Base-by-base conservation (phyloP, 306 rosid genomes). In the Coriaria nepalensis region DNA sequence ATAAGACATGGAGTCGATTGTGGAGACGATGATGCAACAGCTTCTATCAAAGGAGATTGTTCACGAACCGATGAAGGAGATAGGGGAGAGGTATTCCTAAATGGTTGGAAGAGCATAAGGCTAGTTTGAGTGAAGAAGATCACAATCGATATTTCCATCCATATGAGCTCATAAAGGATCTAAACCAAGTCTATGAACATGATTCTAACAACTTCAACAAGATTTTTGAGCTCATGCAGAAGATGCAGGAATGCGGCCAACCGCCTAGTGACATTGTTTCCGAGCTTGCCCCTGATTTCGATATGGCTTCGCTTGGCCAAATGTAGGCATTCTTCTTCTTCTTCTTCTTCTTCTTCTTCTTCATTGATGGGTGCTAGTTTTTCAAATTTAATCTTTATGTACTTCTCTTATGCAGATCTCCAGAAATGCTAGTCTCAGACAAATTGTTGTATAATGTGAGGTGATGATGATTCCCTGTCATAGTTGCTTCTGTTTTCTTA, bases 171-270 rank as follows among this genome's bases (percentile, higher is more conserved):
- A 85, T 90, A 52, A 66, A 45, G 51, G 73, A 79, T 34, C 93
- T 90, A 8, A 90, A 79, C 56, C 72, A 61, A 52, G 94, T 82
- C 29, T 90, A 90, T 11, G 95, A 90, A 58, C 71, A 69, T 4
- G 95, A 90, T 33, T 43, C 95, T 9, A 61, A 59, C 50, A 85
- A 90, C 69, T 90, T 73, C 81, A 68, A 20, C 65, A 85, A 69
- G 75, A 75, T 90, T 62, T 74, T 85, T 47, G 95, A 90, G 72
- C 82, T 90, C 55, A 82, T 90, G 98, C 98, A 90, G 74, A 85
- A 81, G 71, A 82, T 85, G 95, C 98, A 90, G 74, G 98, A 90
- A 68, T 90, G 94, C 35, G 98, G 98, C 59, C 98, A 81, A 51
- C 95, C 95, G 9, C 98, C 95, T 12, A 79, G 64, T 40, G 98